A percentile compares a stretch with the other conserved stretches of the same genome.
These are phyloP conservation scores for Lupinus albus DNA, from an alignment of 306 rosid species.

Conservation along the genomic window DNA sequence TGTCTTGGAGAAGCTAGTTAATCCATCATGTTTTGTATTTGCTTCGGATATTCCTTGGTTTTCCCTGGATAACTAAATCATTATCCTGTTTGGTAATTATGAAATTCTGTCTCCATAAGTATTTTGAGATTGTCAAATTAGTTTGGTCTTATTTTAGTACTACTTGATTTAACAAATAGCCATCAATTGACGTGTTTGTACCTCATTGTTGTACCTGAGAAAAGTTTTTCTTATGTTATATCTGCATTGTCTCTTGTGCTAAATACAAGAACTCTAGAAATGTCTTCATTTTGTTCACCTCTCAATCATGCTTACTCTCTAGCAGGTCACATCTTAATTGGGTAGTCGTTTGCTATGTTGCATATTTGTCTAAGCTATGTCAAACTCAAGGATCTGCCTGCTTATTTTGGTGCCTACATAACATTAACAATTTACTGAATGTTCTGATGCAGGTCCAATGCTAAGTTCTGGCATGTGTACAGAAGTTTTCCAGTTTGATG, in stretches of 20 bases:
- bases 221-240: conserved; percentile 16
- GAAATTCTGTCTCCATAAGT: neutral
- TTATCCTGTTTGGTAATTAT: conserved; percentile 7
- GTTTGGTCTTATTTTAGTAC: conserved; percentile 13
- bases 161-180: conserved; percentile 1
- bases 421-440: conserved; percentile 26
- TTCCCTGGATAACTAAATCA: conserved; percentile 15
- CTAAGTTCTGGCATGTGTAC: conserved; percentile 97
- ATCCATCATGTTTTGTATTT: neutral
- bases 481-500: conserved; percentile 94
- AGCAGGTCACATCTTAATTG: neutral
- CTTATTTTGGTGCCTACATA: conserved; percentile 5
- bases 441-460: conserved; percentile 71
- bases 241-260: neutral
- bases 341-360: conserved; percentile 23
- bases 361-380: conserved; percentile 25
- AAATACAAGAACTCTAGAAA: conserved; percentile 25
- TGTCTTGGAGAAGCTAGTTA: conserved; percentile 1
- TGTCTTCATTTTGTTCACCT: conserved; percentile 8
- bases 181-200: conserved; percentile 7
- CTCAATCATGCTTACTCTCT: conserved; percentile 9
- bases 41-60: conserved; percentile 11
- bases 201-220: conserved; percentile 11
- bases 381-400: conserved; percentile 1
- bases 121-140: conserved; percentile 3